Conservation (phyloP, 225 moss, liverwort and hornwort species). For the Bryoerythrophyllum caledonicum region DNA sequence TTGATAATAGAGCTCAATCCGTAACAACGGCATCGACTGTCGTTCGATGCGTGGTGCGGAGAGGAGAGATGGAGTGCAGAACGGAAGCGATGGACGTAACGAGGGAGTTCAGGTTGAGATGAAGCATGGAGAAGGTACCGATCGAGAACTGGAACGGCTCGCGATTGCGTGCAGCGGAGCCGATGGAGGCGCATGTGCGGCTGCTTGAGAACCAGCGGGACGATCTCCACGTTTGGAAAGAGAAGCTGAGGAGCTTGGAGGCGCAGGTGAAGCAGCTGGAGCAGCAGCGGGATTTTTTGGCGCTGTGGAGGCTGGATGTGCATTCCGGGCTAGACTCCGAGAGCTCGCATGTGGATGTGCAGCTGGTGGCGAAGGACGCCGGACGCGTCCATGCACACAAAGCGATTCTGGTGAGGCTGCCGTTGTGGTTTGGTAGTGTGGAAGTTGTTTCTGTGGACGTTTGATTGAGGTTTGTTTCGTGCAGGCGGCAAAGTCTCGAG, state of each 20-base stretch:
- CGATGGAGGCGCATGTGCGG: slow-evolving; percentile 37
- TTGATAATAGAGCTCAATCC: no score
- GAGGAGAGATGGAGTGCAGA: no score
- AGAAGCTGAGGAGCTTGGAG: slow-evolving; percentile 30
- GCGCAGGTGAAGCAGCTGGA: slow-evolving; percentile 31
- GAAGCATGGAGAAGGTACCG: slow-evolving; percentile 39
- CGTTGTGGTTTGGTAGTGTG: slow-evolving; percentile 24
- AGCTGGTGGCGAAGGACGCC: slow-evolving; percentile 35
- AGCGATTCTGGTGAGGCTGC: slow-evolving; percentile 38
- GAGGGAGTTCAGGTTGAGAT: not conserved
- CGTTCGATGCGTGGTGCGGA: no score
- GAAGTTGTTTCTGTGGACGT: not conserved
- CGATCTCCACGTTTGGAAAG: no score
- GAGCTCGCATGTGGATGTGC: slow-evolving; percentile 35
- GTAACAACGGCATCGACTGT: no score
- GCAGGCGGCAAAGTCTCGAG: slow-evolving; percentile 39
- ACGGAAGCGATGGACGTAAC: no score
- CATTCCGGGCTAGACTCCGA: slow-evolving; percentile 29
- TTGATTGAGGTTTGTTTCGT: not conserved
- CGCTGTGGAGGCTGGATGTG: slow-evolving; percentile 28
- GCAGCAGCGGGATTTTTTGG: slow-evolving; percentile 34
- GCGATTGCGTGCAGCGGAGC: slow-evolving; percentile 32
- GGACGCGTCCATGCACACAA: slow-evolving; percentile 34
- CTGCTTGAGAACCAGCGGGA: slow-evolving; percentile 40
- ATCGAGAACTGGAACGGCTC: slow-evolving; percentile 41